A percentile compares a stretch with the other conserved stretches of the same genome.
Conservation (phyloP, 2,329 filamentous ascomycete species). For the Corniculantispora saksenae region DNA sequence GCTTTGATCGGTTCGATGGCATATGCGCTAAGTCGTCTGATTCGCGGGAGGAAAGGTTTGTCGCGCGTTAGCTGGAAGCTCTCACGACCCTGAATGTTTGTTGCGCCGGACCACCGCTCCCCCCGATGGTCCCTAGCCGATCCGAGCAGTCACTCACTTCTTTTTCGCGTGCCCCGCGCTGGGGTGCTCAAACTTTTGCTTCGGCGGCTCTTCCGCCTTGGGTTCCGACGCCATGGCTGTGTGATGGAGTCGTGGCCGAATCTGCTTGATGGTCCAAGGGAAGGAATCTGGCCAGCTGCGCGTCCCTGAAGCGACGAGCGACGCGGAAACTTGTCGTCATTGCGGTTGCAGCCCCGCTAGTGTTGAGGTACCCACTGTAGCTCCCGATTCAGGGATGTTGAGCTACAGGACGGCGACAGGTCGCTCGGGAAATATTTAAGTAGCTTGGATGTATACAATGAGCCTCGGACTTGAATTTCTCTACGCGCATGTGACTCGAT, state of each 20-base stretch:
- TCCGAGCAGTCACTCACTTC: slow-evolving; percentile 38
- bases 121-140: neutral
- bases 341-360: slow-evolving; percentile 1
- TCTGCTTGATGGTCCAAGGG: slow-evolving; percentile 21
- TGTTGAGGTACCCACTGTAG: slow-evolving; percentile 10
- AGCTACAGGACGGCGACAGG: no score
- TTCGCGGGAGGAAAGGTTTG: neutral
- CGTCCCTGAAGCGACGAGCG: neutral
- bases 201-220: slow-evolving; percentile 23
- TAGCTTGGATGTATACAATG: no score
- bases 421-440: no score
- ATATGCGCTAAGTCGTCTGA: slow-evolving; percentile 55
- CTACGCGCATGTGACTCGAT: no score
- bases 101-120: neutral
- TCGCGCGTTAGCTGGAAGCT: slow-evolving; percentile 8
- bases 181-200: slow-evolving; percentile 48
- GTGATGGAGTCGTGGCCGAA: slow-evolving; percentile 20
- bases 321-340: slow-evolving; percentile 6
- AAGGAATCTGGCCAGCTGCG: slow-evolving; percentile 21
- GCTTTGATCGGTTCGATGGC: slow-evolving; percentile 71
- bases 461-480: no score
- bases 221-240: slow-evolving; percentile 42
- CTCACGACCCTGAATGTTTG: neutral
- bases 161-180: slow-evolving; percentile 53
- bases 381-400: neutral